A percentile compares a stretch with the other conserved stretches of the same genome.
phyloP scores from a whole-genome alignment of 1,139 yeast species.

The Diutina pseudorugosa region DNA sequence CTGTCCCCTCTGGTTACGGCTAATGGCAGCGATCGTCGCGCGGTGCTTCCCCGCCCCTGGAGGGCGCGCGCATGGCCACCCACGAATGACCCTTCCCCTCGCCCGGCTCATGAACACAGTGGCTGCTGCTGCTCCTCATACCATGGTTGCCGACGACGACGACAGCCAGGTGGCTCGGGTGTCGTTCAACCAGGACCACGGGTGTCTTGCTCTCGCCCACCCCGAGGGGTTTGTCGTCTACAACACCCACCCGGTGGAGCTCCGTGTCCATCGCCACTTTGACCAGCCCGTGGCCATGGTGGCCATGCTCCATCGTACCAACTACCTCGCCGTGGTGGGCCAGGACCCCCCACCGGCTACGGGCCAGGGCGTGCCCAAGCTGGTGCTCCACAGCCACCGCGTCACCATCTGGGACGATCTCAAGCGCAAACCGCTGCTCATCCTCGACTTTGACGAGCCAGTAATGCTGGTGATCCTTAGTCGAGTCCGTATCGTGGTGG shows the following conservation, averaged over 20 bases:
- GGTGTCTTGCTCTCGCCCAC: slow-evolving; percentile 79
- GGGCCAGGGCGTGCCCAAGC: slow-evolving; percentile 28
- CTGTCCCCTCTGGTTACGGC: not conserved
- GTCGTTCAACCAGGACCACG: slow-evolving; percentile 74
- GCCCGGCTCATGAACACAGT: not conserved
- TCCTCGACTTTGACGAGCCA: slow-evolving; percentile 63
- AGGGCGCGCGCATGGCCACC: not conserved
- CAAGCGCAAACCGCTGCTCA: slow-evolving; percentile 62
- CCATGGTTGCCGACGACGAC: not conserved
- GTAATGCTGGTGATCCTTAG: slow-evolving; percentile 65
- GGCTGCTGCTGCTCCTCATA: not conserved
- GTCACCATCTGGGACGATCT: slow-evolving; percentile 86
- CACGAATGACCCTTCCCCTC: not conserved
- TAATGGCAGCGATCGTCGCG: not conserved
- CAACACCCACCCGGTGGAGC: slow-evolving; percentile 76
- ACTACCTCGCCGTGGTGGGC: slow-evolving; percentile 83
- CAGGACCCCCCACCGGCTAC: slow-evolving; percentile 41
- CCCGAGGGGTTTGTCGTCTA: slow-evolving; percentile 80
- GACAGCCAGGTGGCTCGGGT: not conserved
- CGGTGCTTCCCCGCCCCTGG: not conserved
- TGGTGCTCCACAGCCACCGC: slow-evolving; percentile 67
- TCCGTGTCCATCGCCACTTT: slow-evolving; percentile 59
- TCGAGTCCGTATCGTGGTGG: slow-evolving; percentile 63
- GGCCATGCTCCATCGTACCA: slow-evolving; percentile 80
- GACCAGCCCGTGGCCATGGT: slow-evolving; percentile 39